Base-by-base conservation (phyloP, 192 early-diverging fungal species). In the Pilobolus umbonatus region DNA sequence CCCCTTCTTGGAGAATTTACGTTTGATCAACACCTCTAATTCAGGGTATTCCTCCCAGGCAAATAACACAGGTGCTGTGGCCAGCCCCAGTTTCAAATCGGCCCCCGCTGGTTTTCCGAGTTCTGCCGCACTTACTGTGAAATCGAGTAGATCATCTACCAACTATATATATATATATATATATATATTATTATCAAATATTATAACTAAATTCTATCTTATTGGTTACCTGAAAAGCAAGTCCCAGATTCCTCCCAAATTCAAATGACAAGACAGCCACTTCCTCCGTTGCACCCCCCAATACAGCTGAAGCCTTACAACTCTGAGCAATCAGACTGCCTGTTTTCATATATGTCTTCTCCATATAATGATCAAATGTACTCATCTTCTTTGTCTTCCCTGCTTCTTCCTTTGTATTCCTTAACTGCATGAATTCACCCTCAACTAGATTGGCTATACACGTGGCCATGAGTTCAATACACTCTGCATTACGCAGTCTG, bases 371-470 rank as follows among this genome's bases (percentile, higher is more conserved):
- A 35, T 88, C 82, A 64, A 98, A 94, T 3, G 85, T 77, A n/a
- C n/a, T n/a, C n/a, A n/a, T n/a, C 6, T 71, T 72, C 67, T 67
- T 73, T 28, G 44, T 31, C 14, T 48, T 31, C n/a, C 59, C 56
- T 8, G 55, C 70, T 15, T 77, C 72, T 43, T 77, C 64, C 8
- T 74, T 64, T 26, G 84, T 71, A 63, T 92, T 91, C 45, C 88
- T 78, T 10, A 98, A 77, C 73, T 98, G 96, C 92, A 95, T 96
- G 57, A 98, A 95, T 75, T 98, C 96, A 22, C 96, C 96, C 66
- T 98, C 96, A 0, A 95, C 94, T 35, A 96, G 73, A 59, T 98
- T 88, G 32, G 88, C 85, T 68, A 98, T 92, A 39, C 90, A 88
- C 8, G 94, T 93, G 45, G 91, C 87, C 62, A 96, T 84, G 29